A percentile compares a stretch with the other conserved stretches of the same genome.
Conservation (phyloP, 768 basidiomycete genomes). For the Hypsizygus marmoreus region DNA sequence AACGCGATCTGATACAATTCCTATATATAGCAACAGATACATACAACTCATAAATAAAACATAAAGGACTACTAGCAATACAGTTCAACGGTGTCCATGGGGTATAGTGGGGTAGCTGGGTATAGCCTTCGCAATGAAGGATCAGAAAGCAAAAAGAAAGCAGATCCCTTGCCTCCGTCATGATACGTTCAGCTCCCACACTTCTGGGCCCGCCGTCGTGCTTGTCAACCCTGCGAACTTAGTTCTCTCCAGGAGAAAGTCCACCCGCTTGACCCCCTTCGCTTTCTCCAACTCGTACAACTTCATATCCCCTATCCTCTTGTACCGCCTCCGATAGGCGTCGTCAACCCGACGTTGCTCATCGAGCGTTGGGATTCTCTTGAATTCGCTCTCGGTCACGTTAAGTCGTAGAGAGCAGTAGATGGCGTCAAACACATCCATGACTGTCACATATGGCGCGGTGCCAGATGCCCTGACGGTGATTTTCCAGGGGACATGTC, state of each 20-base stretch:
- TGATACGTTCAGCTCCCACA: conserved; percentile 37
- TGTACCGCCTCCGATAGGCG: conserved; percentile 45
- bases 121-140: conserved; percentile 8
- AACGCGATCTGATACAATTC: conserved; percentile 8
- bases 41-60: conserved; percentile 2
- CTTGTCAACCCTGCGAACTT: conserved; percentile 43
- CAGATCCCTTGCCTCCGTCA: conserved; percentile 5
- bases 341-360: conserved; percentile 34
- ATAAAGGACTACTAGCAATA: conserved; percentile 8
- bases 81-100: conserved; percentile 4
- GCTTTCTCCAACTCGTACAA: conserved; percentile 38
- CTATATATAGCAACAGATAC: conserved; percentile 2
- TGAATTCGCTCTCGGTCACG: conserved; percentile 43
- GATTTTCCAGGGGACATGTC: conserved; percentile 35
- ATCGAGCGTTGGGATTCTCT: conserved; percentile 29
- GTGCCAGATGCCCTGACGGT: conserved; percentile 27
- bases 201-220: conserved; percentile 30
- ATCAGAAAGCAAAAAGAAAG: not conserved
- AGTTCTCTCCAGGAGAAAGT: conserved; percentile 47
- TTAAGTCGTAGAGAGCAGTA: conserved; percentile 44
- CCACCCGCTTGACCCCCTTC: conserved; percentile 55
- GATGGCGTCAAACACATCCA: conserved; percentile 50
- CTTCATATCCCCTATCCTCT: conserved; percentile 29
- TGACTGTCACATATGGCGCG: conserved; percentile 32
- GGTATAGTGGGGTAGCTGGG: conserved; percentile 13